These are phyloP conservation scores for Aspergillus uvarum DNA, from an alignment of 2,329 filamentous ascomycete genomes.

Conservation along the genomic window DNA sequence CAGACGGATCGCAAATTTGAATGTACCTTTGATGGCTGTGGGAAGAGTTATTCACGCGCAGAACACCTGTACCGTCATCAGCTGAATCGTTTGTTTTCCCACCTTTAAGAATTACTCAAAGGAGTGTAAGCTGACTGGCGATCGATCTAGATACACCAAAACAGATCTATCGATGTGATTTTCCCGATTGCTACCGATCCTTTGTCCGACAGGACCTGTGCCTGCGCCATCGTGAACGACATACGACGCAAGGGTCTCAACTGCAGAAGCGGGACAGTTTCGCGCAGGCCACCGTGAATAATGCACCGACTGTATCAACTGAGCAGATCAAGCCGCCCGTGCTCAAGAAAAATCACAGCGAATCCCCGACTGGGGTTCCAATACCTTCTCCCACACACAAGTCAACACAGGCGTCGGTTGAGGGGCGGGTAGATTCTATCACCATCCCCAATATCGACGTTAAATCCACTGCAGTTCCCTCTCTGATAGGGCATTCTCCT, in stretches of 20 bases:
- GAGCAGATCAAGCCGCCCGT: slow-evolving; percentile 7
- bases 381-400: slow-evolving; percentile 9
- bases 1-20: slow-evolving; percentile 61
- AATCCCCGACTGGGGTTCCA: slow-evolving; percentile 11
- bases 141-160: slow-evolving; percentile 73
- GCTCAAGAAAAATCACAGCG: slow-evolving; percentile 11
- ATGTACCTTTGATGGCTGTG: slow-evolving; percentile 82
- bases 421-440: slow-evolving; percentile 11
- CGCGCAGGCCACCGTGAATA: slow-evolving; percentile 32
- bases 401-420: slow-evolving; percentile 4
- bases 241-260: slow-evolving; percentile 63
- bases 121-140: slow-evolving; percentile 13
- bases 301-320: slow-evolving; percentile 13
- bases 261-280: slow-evolving; percentile 51
- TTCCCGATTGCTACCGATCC: slow-evolving; percentile 81
- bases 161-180: slow-evolving; percentile 91
- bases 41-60: slow-evolving; percentile 93
- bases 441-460: slow-evolving; percentile 10
- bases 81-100: slow-evolving; percentile 70
- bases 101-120: neutral
- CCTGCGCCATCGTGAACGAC: slow-evolving; percentile 77
- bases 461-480: slow-evolving; percentile 28
- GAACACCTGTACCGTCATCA: slow-evolving; percentile 97
- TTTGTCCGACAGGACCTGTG: slow-evolving; percentile 94
- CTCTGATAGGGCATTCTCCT: slow-evolving; percentile 25